Conservation (phyloP, 768 basidiomycete genomes). For the Amyloporia xantha region DNA sequence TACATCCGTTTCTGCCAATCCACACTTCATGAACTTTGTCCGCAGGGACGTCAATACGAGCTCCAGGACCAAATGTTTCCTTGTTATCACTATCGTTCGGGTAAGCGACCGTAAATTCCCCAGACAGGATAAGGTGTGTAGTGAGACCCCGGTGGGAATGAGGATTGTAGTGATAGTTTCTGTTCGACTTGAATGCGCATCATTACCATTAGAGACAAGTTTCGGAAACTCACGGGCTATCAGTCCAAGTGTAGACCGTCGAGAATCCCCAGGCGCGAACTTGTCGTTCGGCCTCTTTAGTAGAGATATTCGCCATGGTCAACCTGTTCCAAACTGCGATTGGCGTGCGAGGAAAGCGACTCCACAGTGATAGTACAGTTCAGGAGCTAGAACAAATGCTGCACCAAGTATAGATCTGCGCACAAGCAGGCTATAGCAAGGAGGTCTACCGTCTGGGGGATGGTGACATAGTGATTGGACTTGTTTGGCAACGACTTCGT, state of each 20-base stretch:
- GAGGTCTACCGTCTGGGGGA: too few relatives aligned
- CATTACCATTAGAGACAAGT: background rate
- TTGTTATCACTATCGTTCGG: conserved; percentile 18
- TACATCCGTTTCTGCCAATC: conserved; percentile 25
- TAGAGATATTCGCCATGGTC: background rate
- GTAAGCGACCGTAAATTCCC: conserved; percentile 21
- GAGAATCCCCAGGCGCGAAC: conserved; percentile 24
- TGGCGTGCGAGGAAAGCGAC: too few relatives aligned
- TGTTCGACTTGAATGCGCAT: conserved; percentile 2
- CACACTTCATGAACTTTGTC: conserved; percentile 24
- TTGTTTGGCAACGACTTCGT: too few relatives aligned
- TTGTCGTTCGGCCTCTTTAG: background rate
- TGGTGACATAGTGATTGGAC: too few relatives aligned
- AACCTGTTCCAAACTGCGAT: too few relatives aligned
- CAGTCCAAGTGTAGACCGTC: conserved; percentile 25
- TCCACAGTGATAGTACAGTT: too few relatives aligned
- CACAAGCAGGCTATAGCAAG: too few relatives aligned
- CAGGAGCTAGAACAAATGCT: too few relatives aligned
- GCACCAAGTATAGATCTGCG: too few relatives aligned
- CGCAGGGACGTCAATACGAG: conserved; percentile 23
- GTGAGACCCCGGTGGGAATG: conserved; percentile 22
- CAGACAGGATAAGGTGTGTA: conserved; percentile 24
- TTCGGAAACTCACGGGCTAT: conserved; percentile 17
- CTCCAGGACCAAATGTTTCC: conserved; percentile 21
- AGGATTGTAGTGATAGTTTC: conserved; percentile 22